A percentile compares a stretch with the other conserved stretches of the same genome.
These are phyloP conservation scores for Acorus calamus DNA, from an alignment of 106 monocot species.

Conservation along the genomic window DNA sequence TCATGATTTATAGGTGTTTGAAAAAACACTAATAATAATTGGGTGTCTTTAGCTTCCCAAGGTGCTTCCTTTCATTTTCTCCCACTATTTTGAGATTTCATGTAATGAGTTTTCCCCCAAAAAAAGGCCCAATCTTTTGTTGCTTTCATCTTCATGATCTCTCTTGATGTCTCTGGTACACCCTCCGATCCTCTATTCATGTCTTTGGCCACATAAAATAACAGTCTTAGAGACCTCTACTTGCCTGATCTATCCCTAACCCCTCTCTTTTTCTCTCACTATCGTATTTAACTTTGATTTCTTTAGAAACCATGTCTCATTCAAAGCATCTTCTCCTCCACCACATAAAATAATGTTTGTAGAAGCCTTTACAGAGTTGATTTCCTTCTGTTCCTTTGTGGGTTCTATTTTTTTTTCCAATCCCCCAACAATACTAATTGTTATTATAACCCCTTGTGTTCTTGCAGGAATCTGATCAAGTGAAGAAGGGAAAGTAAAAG, in stretches of 20 bases:
- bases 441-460: background rate
- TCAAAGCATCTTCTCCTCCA: slow-evolving; percentile 4
- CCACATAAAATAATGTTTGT: slow-evolving; percentile 53
- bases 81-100: background rate
- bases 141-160: no score
- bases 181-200: no score
- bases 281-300: background rate
- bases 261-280: background rate
- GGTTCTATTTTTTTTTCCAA: background rate
- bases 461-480: slow-evolving; percentile 33
- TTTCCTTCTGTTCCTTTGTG: background rate
- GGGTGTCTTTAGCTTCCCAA: no score
- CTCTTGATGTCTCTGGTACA: background rate
- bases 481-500: slow-evolving; percentile 5
- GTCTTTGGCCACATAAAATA: slow-evolving; percentile 53
- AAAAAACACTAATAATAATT: no score
- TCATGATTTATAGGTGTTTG: no score
- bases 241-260: background rate
- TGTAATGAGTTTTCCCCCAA: no score
- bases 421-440: background rate
- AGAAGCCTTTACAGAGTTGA: slow-evolving; percentile 4
- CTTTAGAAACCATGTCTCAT: background rate
- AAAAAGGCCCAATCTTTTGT: no score
- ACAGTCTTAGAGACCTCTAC: slow-evolving; percentile 20
- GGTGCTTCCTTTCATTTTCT: background rate